Evolutionary conservation across 352 stramenopile species (phyloP), one percentile per base, ranked within the genome.

Genomic region (Globisporangium nodosum): DNA sequence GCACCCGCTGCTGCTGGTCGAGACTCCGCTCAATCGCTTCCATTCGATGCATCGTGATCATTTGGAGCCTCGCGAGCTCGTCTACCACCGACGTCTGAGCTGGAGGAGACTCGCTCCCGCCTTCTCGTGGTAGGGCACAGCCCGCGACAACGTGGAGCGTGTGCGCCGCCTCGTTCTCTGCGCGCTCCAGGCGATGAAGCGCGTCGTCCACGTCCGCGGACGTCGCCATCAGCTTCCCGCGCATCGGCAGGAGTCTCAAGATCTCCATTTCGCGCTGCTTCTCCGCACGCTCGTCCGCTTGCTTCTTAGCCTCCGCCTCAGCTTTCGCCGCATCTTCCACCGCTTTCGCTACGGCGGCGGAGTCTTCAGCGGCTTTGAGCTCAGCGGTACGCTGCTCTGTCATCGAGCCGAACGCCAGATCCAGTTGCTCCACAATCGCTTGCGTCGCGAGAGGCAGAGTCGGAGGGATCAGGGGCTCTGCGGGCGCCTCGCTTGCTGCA

Each of bases 121-220:
- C 35, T 13, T 35, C 35, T 48, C n/a, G 40, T 11, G 33, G 3
- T 33, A 9, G 3, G 4, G 35, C 11, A 20, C 53, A 18, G 20
- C 42, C 56, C 12, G 42, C 48, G 49, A 63, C 7, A 3, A 35
- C 1, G 30, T 54, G 33, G 33, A 60, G 37, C 15, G 52, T 45
- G 20, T 30, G 51, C 18, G 37, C 49, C 48, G 54, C 54, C 20
- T 61, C 37, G 4, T 21, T 59, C 54, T 76, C 69, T 16, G 63
- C 65, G 11, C 54, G 20, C 20, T 85, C 78, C 6, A 88, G 52
- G 16, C 78, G 70, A 4, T 55, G 9, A 8, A 88, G 52, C 3
- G 73, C 69, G 5, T 74, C 65, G 3, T 88, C 63, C 49, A 88
- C 70, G 33, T 88, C 78, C 4, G 51, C 16, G 5, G 71, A 74